phyloP scores from a whole-genome alignment of 805 yeast species.

The Helenozyma baotianmanensis region DNA sequence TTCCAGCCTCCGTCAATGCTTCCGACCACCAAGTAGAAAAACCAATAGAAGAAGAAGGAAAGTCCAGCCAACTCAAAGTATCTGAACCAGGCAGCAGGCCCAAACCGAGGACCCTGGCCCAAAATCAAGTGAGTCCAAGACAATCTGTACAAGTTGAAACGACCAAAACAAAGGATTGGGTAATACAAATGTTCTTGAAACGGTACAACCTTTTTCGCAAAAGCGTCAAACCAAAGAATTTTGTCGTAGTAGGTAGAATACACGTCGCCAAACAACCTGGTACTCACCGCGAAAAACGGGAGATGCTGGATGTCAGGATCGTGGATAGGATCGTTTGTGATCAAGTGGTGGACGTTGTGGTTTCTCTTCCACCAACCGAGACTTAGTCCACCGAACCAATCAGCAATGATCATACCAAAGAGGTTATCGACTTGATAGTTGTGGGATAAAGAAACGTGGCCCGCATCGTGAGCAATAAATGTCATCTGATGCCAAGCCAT shows the following conservation, averaged over 20 bases:
- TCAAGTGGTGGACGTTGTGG: constrained; percentile 88
- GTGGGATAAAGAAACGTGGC: constrained; percentile 81
- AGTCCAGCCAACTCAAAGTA: constrained; percentile 73
- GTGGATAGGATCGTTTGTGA: constrained; percentile 90
- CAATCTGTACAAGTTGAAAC: constrained; percentile 78
- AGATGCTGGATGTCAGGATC: constrained; percentile 93
- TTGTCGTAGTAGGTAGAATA: constrained; percentile 79
- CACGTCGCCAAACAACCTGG: constrained; percentile 60
- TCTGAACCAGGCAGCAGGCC: constrained; percentile 83
- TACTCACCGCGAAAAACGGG: constrained; percentile 85
- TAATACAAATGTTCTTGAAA: constrained; percentile 70
- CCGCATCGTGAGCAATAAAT: constrained; percentile 87
- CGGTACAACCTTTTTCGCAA: constrained; percentile 56
- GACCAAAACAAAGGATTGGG: constrained; percentile 74
- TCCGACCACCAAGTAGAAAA: constrained; percentile 60
- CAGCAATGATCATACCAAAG: constrained; percentile 68
- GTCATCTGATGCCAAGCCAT: constrained; percentile 86
- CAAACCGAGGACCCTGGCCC: constrained; percentile 78
- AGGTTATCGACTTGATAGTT: constrained; percentile 71
- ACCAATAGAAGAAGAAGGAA: constrained; percentile 73
- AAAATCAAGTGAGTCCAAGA: constrained; percentile 71
- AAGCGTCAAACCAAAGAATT: constrained; percentile 59
- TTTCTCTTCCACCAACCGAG: constrained; percentile 94
- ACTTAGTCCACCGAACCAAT: constrained; percentile 82
- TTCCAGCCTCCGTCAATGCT: constrained; percentile 49